Evolutionary conservation across 768 basidiomycete genomes (phyloP).

Genomic region (Amanita pseudoporphyria): DNA sequence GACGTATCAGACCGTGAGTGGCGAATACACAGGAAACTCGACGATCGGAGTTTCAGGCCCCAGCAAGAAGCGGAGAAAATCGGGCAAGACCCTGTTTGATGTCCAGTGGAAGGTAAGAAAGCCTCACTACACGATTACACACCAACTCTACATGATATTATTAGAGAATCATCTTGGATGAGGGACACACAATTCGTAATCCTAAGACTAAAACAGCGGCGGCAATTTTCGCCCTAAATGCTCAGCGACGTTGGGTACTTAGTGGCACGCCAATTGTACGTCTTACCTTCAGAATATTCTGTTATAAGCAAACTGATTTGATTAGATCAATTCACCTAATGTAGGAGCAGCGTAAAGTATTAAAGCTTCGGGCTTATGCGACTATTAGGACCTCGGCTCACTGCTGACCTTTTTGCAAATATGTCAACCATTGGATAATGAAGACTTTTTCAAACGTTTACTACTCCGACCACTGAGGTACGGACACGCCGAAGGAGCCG

Average conservation of each 20-base stretch:
- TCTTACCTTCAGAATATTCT: conserved; percentile 7
- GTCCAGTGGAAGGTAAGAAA: conserved; percentile 71
- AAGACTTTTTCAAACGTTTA: conserved; percentile 73
- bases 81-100: conserved; percentile 46
- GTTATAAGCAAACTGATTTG: conserved; percentile 2
- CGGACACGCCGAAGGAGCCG: conserved; percentile 56
- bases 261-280: conserved; percentile 87
- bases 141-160: neutral
- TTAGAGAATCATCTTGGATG: conserved; percentile 76
- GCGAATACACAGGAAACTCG: conserved; percentile 36
- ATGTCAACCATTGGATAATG: conserved; percentile 78
- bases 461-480: conserved; percentile 70
- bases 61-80: conserved; percentile 56
- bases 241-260: conserved; percentile 71
- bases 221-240: conserved; percentile 51
- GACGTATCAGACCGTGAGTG: conserved; percentile 66
- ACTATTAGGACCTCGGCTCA: conserved; percentile 73
- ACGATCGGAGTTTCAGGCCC: conserved; percentile 19
- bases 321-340: conserved; percentile 70
- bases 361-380: neutral
- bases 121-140: neutral
- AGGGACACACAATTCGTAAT: conserved; percentile 85
- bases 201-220: conserved; percentile 77
- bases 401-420: conserved; percentile 76
- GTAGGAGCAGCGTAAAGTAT: conserved; percentile 21